Evolutionary conservation across 1,284 basidiomycete genomes (phyloP).

Genomic region (Moesziomyces sp.): DNA sequence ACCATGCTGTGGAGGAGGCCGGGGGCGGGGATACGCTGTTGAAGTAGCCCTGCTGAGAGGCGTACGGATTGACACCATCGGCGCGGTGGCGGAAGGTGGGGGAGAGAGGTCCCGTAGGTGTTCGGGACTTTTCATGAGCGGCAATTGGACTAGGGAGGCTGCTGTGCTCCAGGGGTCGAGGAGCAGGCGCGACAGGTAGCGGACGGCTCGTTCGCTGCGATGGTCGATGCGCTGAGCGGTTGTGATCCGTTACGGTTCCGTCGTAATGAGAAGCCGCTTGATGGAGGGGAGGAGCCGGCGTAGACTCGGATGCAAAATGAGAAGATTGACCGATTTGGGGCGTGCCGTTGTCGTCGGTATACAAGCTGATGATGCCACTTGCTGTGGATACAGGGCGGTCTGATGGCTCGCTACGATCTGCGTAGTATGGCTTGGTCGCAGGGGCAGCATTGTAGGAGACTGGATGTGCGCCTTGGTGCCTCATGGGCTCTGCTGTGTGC

Average conservation of each 20-base stretch:
- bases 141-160: slow-evolving; percentile 10
- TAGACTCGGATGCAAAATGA: slow-evolving; percentile 6
- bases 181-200: slow-evolving; percentile 26
- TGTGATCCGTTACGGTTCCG: slow-evolving; percentile 1
- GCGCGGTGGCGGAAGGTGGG: slow-evolving; percentile 8
- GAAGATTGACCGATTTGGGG: slow-evolving; percentile 15
- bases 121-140: background rate
- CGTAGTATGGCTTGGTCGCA: background rate
- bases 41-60: slow-evolving; percentile 28
- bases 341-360: slow-evolving; percentile 31
- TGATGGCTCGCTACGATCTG: slow-evolving; percentile 1
- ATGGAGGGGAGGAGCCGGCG: slow-evolving; percentile 2
- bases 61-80: slow-evolving; percentile 4
- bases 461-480: background rate
- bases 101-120: slow-evolving; percentile 7
- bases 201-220: slow-evolving; percentile 34
- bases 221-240: slow-evolving; percentile 6
- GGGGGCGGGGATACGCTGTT: slow-evolving; percentile 29
- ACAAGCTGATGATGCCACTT: slow-evolving; percentile 54
- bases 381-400: slow-evolving; percentile 45
- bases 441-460: background rate
- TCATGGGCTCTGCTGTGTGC: background rate
- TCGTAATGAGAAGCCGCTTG: slow-evolving; percentile 1
- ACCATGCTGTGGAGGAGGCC: slow-evolving; percentile 10
- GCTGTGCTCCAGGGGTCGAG: slow-evolving; percentile 5